A percentile compares a stretch with the other conserved stretches of the same genome.
Evolutionary conservation across 176 grass and related monocot species (phyloP).

Genomic region (Melocanna baccifera): DNA sequence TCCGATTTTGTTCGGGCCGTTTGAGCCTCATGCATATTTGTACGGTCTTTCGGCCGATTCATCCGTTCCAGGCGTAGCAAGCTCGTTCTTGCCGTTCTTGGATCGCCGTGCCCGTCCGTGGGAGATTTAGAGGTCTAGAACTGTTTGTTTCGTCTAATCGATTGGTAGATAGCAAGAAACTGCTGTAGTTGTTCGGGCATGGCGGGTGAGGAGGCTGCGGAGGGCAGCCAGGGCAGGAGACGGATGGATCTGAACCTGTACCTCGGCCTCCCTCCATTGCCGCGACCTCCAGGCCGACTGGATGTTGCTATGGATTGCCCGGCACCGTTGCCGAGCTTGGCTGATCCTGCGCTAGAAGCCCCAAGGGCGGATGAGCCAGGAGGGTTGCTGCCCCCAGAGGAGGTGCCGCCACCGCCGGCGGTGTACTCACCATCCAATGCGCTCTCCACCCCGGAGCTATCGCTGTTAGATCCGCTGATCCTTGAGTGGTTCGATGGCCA

Average conservation of each 20-base stretch:
- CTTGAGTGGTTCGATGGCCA: slow-evolving; percentile 22
- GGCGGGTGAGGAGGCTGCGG: slow-evolving; percentile 20
- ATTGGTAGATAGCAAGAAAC: not conserved
- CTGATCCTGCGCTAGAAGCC: not conserved
- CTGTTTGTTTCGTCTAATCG: not conserved
- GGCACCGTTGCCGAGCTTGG: not conserved
- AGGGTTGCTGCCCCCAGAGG: not conserved
- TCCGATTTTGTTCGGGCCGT: slow-evolving; percentile 19
- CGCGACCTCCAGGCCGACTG: slow-evolving; percentile 24
- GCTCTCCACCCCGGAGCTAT: slow-evolving; percentile 38
- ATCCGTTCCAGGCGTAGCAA: not conserved
- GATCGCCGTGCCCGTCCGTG: not conserved
- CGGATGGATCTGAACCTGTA: slow-evolving; percentile 71
- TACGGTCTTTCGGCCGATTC: not conserved
- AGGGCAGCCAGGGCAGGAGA: slow-evolving; percentile 28
- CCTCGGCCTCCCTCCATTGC: slow-evolving; percentile 50
- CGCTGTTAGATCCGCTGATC: slow-evolving; percentile 30
- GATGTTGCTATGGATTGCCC: slow-evolving; percentile 19
- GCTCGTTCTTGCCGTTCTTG: slow-evolving; percentile 6
- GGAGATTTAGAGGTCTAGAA: not conserved
- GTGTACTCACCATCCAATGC: slow-evolving; percentile 53
- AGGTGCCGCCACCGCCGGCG: not conserved
- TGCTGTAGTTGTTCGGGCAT: not conserved
- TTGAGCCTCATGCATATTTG: not conserved
- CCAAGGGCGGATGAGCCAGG: not conserved